Evolutionary conservation across 2,329 filamentous ascomycete species (phyloP).

Genomic region (Volutella citrinella): DNA sequence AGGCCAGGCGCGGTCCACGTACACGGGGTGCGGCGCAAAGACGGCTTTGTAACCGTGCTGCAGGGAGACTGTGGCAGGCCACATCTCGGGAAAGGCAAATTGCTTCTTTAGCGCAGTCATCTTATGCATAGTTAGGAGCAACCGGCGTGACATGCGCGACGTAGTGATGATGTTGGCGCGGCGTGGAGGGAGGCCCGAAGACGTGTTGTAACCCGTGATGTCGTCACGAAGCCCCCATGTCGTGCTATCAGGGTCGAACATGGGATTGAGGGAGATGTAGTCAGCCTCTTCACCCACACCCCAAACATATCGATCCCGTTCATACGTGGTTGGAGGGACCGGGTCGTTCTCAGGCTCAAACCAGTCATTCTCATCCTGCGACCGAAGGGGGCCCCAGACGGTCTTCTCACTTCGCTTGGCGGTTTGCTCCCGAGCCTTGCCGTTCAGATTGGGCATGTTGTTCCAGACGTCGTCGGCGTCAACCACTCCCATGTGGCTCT

Average conservation of each 20-base stretch:
- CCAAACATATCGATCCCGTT: slow-evolving; percentile 81
- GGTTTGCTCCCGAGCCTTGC: slow-evolving; percentile 34
- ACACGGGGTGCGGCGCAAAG: slow-evolving; percentile 85
- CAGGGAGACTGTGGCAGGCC: slow-evolving; percentile 81
- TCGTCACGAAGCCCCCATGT: slow-evolving; percentile 80
- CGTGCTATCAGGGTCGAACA: slow-evolving; percentile 86
- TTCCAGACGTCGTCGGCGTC: slow-evolving; percentile 67
- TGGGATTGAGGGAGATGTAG: slow-evolving; percentile 84
- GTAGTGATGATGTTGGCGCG: slow-evolving; percentile 88
- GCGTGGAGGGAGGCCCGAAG: slow-evolving; percentile 61
- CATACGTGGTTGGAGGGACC: slow-evolving; percentile 64
- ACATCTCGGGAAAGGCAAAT: slow-evolving; percentile 95
- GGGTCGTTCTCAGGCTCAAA: slow-evolving; percentile 73
- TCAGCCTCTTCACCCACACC: slow-evolving; percentile 89
- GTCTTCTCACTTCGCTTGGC: slow-evolving; percentile 51
- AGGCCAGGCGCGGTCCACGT: slow-evolving; percentile 84
- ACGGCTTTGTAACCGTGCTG: slow-evolving; percentile 94
- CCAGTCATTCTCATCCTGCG: slow-evolving; percentile 64
- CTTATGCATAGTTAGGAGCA: slow-evolving; percentile 84
- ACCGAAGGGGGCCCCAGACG: slow-evolving; percentile 82
- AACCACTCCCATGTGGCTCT: slow-evolving; percentile 67
- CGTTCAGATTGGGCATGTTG: slow-evolving; percentile 40
- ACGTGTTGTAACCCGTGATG: slow-evolving; percentile 76
- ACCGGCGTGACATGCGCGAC: slow-evolving; percentile 74
- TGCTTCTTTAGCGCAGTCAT: slow-evolving; percentile 83